Conservation (phyloP, 2,329 filamentous ascomycete genomes). For the Simplicillium aogashimaense region DNA sequence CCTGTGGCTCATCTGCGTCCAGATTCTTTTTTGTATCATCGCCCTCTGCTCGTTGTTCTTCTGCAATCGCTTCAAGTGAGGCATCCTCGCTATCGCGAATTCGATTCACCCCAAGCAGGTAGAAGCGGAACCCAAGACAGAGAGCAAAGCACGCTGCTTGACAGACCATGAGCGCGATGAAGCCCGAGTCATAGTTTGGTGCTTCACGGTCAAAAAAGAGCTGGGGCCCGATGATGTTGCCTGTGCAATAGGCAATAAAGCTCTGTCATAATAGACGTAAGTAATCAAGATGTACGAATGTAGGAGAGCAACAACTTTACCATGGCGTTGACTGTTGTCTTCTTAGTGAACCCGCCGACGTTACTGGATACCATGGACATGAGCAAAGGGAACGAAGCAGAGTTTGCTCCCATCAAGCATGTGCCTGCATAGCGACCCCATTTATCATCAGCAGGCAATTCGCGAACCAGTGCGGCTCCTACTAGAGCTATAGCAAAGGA, state of each 20-base stretch:
- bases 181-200: slow-evolving; percentile 51
- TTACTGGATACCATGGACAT: slow-evolving; percentile 49
- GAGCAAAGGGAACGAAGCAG: slow-evolving; percentile 29
- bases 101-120: slow-evolving; percentile 40
- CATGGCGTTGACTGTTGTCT: slow-evolving; percentile 46
- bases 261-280: not conserved
- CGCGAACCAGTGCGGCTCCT: slow-evolving; percentile 14
- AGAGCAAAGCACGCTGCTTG: slow-evolving; percentile 38
- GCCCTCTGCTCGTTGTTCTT: not conserved
- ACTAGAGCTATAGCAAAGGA: slow-evolving; percentile 10
- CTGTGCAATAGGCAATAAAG: slow-evolving; percentile 30
- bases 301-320: slow-evolving; percentile 14
- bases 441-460: slow-evolving; percentile 7
- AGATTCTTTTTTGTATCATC: slow-evolving; percentile 1
- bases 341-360: slow-evolving; percentile 54
- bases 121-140: slow-evolving; percentile 34
- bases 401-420: slow-evolving; percentile 44
- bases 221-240: slow-evolving; percentile 52
- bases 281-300: too few species aligned
- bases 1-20: not conserved
- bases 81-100: slow-evolving; percentile 29
- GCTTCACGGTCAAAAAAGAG: slow-evolving; percentile 47
- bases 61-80: too few species aligned
- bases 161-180: slow-evolving; percentile 50
- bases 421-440: slow-evolving; percentile 13